Base-by-base conservation (phyloP, 306 rosid species). In the Quercus gilva region DNA sequence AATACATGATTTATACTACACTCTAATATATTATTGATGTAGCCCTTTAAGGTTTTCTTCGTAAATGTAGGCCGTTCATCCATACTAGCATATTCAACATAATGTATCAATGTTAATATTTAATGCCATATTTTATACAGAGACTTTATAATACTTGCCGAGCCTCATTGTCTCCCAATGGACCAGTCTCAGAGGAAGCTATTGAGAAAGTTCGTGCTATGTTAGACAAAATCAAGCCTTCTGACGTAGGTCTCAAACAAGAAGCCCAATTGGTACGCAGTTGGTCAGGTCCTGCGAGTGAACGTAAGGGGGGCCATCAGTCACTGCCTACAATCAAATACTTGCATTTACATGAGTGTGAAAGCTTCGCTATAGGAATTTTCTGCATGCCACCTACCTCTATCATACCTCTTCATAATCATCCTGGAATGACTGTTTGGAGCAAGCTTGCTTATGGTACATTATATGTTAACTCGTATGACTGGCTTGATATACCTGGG, bases 381-480 rank as follows among this genome's bases (percentile, higher is more conserved):
- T 94, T 94, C 85, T 94, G 97, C 86, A 90, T 94, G 97, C 96
- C 98, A 9, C 92, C 97, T 21, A 79, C 86, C 21, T 90, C 98
- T 35, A 86, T 92, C 76, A 90, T 92, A 86, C 98, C 98, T 80
- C 91, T 92, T 64, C 98, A 94, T 76, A 89, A 94, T 82, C 98
- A 94, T 84, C 97, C 98, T 77, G 94, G 94, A 78, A 94, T 94
- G 98, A 92, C 98, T 33, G 97, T 94, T 71, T 80, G 92, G 78
- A 92, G 98, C 97, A 94, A 94, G 89, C 97, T 94, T 84, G 43
- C 92, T 56, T 94, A 94, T 77, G 98, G 98, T 75, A 81, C 98
- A 35, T 15, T 94, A 37, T 55, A 82, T 88, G 97, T 92, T 78
- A 88, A 81, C 80, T 92, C 98, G 55, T 94, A 89, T 64, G 98